These are phyloP conservation scores for Penicillium lividum DNA, from an alignment of 495 filamentous ascomycete species.

Conservation along the genomic window DNA sequence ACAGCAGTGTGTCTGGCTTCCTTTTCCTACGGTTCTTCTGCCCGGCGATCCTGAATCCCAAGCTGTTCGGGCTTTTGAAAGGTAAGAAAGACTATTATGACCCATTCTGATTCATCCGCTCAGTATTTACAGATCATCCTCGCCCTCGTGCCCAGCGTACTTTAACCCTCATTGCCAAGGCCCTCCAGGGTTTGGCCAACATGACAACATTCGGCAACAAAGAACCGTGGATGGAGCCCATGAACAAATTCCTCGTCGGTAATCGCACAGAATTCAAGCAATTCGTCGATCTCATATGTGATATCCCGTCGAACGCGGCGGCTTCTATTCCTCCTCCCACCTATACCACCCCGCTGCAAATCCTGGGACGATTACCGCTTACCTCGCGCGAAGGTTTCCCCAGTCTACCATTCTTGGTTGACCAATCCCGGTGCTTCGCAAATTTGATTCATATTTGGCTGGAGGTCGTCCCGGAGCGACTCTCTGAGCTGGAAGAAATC, in stretches of 20 bases:
- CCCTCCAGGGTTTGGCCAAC: constrained; percentile 92
- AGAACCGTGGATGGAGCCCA: constrained; percentile 98
- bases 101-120: neutral
- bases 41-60: constrained; percentile 93
- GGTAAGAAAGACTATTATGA: constrained; percentile 41
- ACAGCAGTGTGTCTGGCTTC: constrained; percentile 96
- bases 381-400: constrained; percentile 92
- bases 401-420: constrained; percentile 90
- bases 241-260: constrained; percentile 68
- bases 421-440: constrained; percentile 85
- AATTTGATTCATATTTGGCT: constrained; percentile 89
- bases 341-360: constrained; percentile 91
- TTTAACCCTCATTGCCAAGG: constrained; percentile 91
- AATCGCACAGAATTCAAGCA: constrained; percentile 70
- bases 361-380: constrained; percentile 78
- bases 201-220: constrained; percentile 92
- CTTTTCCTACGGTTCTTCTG: constrained; percentile 96
- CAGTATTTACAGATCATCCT: constrained; percentile 68
- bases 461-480: constrained; percentile 49
- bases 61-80: constrained; percentile 89
- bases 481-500: constrained; percentile 41
- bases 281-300: constrained; percentile 84
- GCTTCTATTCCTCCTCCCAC: constrained; percentile 72
- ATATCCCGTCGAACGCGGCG: constrained; percentile 70
- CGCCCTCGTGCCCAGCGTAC: constrained; percentile 85